Base-by-base conservation (phyloP, 2,329 filamentous ascomycete species). In the Ophiognomonia clavigignenti-juglandacearum region DNA sequence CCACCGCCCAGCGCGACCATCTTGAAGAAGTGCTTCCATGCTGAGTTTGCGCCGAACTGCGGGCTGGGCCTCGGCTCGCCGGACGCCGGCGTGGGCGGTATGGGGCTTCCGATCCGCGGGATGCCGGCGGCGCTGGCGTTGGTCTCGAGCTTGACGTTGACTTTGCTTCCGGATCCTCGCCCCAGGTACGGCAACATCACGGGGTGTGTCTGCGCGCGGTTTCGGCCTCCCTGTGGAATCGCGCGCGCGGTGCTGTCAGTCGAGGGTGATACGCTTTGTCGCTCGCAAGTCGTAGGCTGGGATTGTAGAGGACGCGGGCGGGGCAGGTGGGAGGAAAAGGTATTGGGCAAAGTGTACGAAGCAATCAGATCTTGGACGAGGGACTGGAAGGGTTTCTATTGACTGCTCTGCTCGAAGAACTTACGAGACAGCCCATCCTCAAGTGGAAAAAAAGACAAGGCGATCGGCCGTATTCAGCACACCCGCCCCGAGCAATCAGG, bases 401-500 rank as follows among this genome's bases (percentile, higher is more conserved):
- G 16, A 16, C 31, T 29, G 22, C 14, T 36, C 27, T 44, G 20
- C 19, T 27, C 18, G 40, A 32, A 32, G 24, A 39, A 52, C 50
- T 52, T 52, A 52, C 50, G 50, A 52, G 50, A 46, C 50, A 52
- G 43, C 50, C 50, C 50, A 52, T 52, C 42, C 44, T 39, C 31
- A 20, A 14, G 27, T 16, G 22, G 22, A 29, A 29, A 32, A 34
- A 43, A 29, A 43, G 23, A 36, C 37, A 22, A 49, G 32, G 39
- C n/a, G 40, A 36, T 41, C 39, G 48, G 43, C 48, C 48, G 48
- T 51, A 51, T 48, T 37, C 34, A 23, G 14, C 29, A 19, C 31
- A 20, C 18, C 19, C n/a, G n/a, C 11, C 23, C 18, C 40, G 40
- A 18, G 32, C 16, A 34, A 16, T 43, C 31, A 42, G 27, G 40